Percentiles rank a stretch among this genome's conserved stretches.
Conservation (phyloP, 345 rosid genomes). For the Syzygium grande region DNA sequence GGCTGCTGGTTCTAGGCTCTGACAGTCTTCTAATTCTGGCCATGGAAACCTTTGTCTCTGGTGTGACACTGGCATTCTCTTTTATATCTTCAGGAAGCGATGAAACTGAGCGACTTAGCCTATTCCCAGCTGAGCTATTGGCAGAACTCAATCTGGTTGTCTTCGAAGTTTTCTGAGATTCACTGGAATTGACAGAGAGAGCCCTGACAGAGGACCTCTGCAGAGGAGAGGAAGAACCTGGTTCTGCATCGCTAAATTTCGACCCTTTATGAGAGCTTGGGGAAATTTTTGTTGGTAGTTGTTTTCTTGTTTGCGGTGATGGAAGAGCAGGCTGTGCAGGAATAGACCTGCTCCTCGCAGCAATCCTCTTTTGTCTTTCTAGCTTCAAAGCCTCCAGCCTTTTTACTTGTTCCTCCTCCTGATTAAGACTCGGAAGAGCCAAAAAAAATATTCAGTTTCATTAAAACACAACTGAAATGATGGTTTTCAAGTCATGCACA, state of each 20-base stretch:
- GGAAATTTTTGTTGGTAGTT: constrained; percentile 46
- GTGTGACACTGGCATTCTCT: constrained; percentile 21
- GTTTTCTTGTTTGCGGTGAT: constrained; percentile 34
- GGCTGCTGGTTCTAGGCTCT: constrained; percentile 56
- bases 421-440: constrained; percentile 6
- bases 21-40: constrained; percentile 74
- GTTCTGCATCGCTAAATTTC: constrained; percentile 76
- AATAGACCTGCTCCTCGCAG: constrained; percentile 50
- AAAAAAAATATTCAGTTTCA: background rate
- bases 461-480: background rate
- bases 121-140: constrained; percentile 44
- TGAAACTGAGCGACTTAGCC: constrained; percentile 48
- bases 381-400: constrained; percentile 64
- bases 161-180: constrained; percentile 39
- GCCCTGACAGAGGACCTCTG: constrained; percentile 44
- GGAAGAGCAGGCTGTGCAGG: constrained; percentile 26
- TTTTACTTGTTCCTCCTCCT: constrained; percentile 58
- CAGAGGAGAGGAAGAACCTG: constrained; percentile 64
- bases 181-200: constrained; percentile 42
- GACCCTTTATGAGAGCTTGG: constrained; percentile 58
- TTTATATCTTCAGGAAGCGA: constrained; percentile 49
- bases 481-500: background rate
- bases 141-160: constrained; percentile 39
- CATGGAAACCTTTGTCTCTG: constrained; percentile 51
- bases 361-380: constrained; percentile 85